These are phyloP conservation scores for Sedum album DNA, from an alignment of 164 flowering plant genomes.

Conservation along the genomic window DNA sequence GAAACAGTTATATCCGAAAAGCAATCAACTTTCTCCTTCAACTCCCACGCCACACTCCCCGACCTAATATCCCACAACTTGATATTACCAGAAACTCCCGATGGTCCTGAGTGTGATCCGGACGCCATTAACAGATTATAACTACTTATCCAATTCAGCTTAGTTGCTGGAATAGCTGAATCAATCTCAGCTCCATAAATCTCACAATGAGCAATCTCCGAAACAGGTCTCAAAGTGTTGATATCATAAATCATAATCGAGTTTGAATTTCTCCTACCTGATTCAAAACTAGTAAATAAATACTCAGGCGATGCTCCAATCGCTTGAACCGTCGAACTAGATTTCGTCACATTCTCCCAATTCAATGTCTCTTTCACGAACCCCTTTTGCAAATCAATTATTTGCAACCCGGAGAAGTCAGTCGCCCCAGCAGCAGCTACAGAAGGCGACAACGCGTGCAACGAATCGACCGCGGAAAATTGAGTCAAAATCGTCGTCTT, in stretches of 20 bases:
- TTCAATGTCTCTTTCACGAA: no score
- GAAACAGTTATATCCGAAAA: conserved; percentile 75
- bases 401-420: conserved; percentile 77
- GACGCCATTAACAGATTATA: conserved; percentile 62
- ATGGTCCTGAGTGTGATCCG: no score
- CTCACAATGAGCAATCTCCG: conserved; percentile 58
- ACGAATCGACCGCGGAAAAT: conserved; percentile 68
- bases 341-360: conserved; percentile 64
- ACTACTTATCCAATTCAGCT: conserved; percentile 61
- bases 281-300: conserved; percentile 93
- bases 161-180: conserved; percentile 74
- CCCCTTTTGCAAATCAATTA: conserved; percentile 61
- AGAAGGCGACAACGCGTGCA: conserved; percentile 48
- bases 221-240: conserved; percentile 37
- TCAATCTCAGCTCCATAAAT: conserved; percentile 73
- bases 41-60: conserved; percentile 49
- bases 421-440: conserved; percentile 85
- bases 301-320: conserved; percentile 61
- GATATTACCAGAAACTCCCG: conserved; percentile 62
- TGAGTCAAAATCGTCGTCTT: conserved; percentile 67
- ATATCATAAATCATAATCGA: conserved; percentile 76
- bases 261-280: conserved; percentile 73
- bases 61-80: conserved; percentile 78
- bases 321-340: conserved; percentile 75
- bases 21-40: conserved; percentile 67